A percentile compares a stretch with the other conserved stretches of the same genome.
phyloP scores from a whole-genome alignment of 1,284 basidiomycete species.

The Pseudozyma tsukubaensis region DNA sequence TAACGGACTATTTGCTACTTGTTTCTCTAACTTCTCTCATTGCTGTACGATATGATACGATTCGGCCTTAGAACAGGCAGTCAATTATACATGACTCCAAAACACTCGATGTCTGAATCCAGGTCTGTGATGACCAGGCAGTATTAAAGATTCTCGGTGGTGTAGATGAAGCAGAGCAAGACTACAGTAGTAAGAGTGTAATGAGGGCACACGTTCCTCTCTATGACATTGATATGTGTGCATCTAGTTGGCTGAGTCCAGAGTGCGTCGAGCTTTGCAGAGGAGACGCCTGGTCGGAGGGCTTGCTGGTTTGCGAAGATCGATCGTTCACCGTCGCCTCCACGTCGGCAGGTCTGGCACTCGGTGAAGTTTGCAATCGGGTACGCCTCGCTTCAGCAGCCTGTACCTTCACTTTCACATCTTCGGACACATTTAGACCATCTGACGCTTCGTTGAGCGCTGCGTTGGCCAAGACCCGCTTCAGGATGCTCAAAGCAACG shows the following conservation, averaged over 20 bases:
- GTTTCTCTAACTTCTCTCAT: not conserved
- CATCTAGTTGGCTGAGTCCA: not conserved
- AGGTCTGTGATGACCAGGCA: too few relatives aligned
- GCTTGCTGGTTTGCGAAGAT: not conserved
- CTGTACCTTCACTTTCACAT: conserved; percentile 10
- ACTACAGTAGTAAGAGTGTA: too few relatives aligned
- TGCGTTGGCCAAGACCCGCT: conserved; percentile 23
- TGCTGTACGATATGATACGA: conserved; percentile 2
- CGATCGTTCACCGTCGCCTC: conserved; percentile 2
- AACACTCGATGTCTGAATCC: too few relatives aligned
- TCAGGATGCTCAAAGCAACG: conserved; percentile 21
- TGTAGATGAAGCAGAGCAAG: too few relatives aligned
- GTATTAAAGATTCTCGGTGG: too few relatives aligned
- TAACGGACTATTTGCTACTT: conserved; percentile 4
- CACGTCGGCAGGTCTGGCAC: not conserved
- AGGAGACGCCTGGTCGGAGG: conserved; percentile 1
- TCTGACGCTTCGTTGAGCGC: conserved; percentile 10
- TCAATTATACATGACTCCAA: conserved; percentile 3
- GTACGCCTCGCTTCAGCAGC: conserved; percentile 14
- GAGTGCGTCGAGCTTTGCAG: too few relatives aligned
- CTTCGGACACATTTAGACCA: conserved; percentile 17
- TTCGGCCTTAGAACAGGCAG: not conserved
- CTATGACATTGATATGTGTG: not conserved
- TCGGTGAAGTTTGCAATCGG: not conserved
- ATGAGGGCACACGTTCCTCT: too few relatives aligned